Conservation (phyloP, 768 basidiomycete genomes). For the Suillus hirtellus region DNA sequence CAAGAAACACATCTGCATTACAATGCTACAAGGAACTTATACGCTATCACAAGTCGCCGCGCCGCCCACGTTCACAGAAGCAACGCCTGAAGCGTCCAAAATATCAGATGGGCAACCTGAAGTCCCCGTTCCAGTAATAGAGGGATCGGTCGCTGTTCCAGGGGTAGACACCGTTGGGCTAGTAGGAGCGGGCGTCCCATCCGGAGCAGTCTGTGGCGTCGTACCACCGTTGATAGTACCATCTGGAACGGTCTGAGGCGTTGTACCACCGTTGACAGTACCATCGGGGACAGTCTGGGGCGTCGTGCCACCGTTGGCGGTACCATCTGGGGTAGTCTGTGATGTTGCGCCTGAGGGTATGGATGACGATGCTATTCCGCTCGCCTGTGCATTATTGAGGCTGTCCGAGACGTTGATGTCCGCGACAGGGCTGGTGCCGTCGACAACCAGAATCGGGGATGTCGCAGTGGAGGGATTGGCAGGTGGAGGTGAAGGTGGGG, state of each 20-base stretch:
- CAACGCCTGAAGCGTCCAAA: neutral
- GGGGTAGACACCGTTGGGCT: neutral
- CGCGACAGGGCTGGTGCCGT: neutral
- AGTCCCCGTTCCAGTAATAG: neutral
- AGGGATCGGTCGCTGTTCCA: neutral
- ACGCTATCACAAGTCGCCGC: neutral
- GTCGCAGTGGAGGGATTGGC: neutral
- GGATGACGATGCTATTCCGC: neutral
- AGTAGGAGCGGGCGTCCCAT: neutral
- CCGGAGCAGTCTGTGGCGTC: neutral
- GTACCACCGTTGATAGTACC: neutral
- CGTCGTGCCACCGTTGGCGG: too few relatives aligned
- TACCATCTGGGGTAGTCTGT: neutral
- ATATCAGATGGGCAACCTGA: neutral
- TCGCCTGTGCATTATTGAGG: neutral
- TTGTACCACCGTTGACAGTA: neutral
- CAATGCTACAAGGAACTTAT: constrained; percentile 1
- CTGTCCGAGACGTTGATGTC: neutral
- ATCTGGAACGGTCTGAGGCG: neutral
- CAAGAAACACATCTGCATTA: neutral
- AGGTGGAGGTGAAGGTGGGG: too few relatives aligned
- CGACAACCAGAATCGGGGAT: neutral
- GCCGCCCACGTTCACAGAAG: neutral
- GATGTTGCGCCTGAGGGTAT: neutral
- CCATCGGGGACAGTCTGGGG: neutral